A percentile compares a stretch with the other conserved stretches of the same genome.
Evolutionary conservation across 768 basidiomycete genomes (phyloP).

Genomic region (Boletus sp.): DNA sequence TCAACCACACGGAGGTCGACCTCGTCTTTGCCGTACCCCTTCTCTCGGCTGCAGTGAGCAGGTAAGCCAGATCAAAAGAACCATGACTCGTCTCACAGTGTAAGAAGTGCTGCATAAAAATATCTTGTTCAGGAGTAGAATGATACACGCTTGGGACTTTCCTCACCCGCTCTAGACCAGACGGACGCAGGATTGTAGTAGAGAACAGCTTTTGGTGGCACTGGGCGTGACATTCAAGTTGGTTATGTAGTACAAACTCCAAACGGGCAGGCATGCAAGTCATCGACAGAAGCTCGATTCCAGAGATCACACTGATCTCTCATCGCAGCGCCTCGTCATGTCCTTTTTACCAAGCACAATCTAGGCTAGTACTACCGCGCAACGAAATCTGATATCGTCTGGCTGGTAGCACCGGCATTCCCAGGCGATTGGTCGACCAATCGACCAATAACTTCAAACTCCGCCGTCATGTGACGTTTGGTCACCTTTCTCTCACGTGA

Average conservation of each 20-base stretch:
- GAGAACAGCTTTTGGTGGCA: constrained; percentile 73
- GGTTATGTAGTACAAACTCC: not conserved
- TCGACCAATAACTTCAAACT: no score
- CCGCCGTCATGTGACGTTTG: no score
- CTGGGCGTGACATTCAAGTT: constrained; percentile 4
- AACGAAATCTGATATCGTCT: not conserved
- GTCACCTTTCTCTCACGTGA: no score
- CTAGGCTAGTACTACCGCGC: not conserved
- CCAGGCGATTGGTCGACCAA: no score
- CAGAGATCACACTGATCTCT: not conserved
- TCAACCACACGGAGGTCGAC: constrained; percentile 68
- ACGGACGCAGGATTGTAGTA: constrained; percentile 63
- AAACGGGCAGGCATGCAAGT: not conserved
- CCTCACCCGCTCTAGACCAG: constrained; percentile 66
- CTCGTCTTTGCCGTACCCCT: constrained; percentile 82
- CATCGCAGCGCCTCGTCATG: not conserved
- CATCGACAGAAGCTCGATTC: no score
- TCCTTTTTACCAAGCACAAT: not conserved
- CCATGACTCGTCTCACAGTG: constrained; percentile 43
- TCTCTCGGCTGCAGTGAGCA: constrained; percentile 52
- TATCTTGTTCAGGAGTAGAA: not conserved
- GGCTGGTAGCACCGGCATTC: no score
- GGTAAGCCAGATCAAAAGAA: not conserved
- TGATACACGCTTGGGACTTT: not conserved
- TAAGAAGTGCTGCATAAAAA: constrained; percentile 44